Percentiles rank a stretch among this genome's conserved stretches.
Conservation (phyloP, 441 rosid genomes). For the Geranium incanum region DNA sequence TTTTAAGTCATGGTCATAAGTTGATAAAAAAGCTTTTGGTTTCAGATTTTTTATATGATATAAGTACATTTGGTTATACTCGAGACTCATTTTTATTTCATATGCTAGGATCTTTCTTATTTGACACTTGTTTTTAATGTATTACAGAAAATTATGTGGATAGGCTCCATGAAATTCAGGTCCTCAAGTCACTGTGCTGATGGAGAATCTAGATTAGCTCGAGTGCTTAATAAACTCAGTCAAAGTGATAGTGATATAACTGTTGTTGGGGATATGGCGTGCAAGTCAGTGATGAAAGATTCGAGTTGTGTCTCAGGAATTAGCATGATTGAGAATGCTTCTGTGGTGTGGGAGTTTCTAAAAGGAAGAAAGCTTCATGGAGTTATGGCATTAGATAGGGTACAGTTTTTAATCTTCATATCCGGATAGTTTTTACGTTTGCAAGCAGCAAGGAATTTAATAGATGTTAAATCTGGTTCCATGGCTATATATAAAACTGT, state of each 20-base stretch:
- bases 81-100: slow-evolving; percentile 11
- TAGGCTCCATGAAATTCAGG: slow-evolving; percentile 53
- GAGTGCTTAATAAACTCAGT: slow-evolving; percentile 32
- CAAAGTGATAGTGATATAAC: slow-evolving; percentile 35
- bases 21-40: neutral
- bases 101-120: slow-evolving; percentile 15
- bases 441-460: slow-evolving; percentile 5
- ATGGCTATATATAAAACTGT: neutral
- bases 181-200: slow-evolving; percentile 24
- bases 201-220: slow-evolving; percentile 40
- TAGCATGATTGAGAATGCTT: slow-evolving; percentile 38
- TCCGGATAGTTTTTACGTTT: slow-evolving; percentile 10
- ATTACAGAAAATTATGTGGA: slow-evolving; percentile 53
- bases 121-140: slow-evolving; percentile 16
- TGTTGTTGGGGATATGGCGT: slow-evolving; percentile 44
- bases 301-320: slow-evolving; percentile 26
- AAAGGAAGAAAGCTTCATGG: slow-evolving; percentile 62
- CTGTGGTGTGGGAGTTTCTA: slow-evolving; percentile 60
- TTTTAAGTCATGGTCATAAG: neutral
- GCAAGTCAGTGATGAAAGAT: slow-evolving; percentile 30
- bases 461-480: slow-evolving; percentile 1
- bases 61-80: neutral
- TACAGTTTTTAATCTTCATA: slow-evolving; percentile 23
- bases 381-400: slow-evolving; percentile 60
- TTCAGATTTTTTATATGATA: neutral